Base-by-base conservation (phyloP, 2,329 filamentous ascomycete genomes). In the Emydomyces testavorans region DNA sequence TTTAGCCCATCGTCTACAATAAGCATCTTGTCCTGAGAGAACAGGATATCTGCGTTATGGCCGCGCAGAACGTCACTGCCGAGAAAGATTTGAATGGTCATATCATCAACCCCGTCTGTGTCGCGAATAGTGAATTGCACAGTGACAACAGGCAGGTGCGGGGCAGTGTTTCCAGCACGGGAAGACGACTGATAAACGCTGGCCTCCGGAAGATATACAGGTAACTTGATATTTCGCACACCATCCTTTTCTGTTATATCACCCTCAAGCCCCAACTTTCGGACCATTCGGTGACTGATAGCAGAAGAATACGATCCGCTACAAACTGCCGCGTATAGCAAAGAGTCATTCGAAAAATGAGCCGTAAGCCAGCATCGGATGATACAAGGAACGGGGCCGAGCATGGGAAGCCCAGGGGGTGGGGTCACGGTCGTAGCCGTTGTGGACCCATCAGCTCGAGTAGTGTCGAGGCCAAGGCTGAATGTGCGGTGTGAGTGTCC, bases 361-460 rank as follows among this genome's bases (percentile, higher is more conserved):
- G 82, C 83, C 21, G 85, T 90, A 57, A 96, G 73, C 89, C 92
- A 96, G 70, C 92, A 98, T 52, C 92, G 83, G 49, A 96, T 85
- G 55, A 98, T 94, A 24, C 88, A 86, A 4, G 92, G 92, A 4
- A 94, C 88, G 5, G 89, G 83, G 10, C 90, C 88, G 13, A 95
- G 73, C 45, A 94, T 77, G 62, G 88, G 87, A 50, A 95, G 74
- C 6, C 87, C 86, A 29, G 88, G 86, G 15, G 89, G 85, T 35
- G 90, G 83, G 26, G 82, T 78, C 47, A 85, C 80, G 8, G 85
- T 80, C 26, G 83, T 85, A 50, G 80, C 78, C 48, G 80, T 77
- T 31, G 80, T 76, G 42, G 81, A 77, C 20, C 74, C 73, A 56
- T 77, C 74, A 55, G 78, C 70, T 58, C 83, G 79, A 62, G 79